Evolutionary conservation across 495 filamentous ascomycete species (phyloP), one percentile per base, ranked within the genome.

Genomic region (Chaetomium tenue): DNA sequence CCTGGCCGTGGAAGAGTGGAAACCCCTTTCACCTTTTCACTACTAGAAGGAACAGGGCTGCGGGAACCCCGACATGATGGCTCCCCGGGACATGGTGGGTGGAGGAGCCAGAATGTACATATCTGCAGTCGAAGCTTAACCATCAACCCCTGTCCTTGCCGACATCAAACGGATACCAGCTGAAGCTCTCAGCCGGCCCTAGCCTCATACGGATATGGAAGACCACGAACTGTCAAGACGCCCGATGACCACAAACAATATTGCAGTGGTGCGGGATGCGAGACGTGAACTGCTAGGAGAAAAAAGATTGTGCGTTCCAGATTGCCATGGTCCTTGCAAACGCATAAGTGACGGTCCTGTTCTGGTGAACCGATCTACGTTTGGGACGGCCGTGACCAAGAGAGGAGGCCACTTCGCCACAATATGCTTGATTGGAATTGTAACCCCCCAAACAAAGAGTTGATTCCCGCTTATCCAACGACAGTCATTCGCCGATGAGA

Each of bases 401-500:
- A 42, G 55, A 16, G 52, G 23, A n/a, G 25, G 7, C 18, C 58
- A 48, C 44, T n/a, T 47, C 42, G 58, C 58, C 56, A 58, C 56
- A 16, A 16, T 8, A 42, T 16, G 1, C 33, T 37, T 12, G 33
- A 12, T 57, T 33, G 53, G 11, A 20, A 44, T 8, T 28, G 25
- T 42, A 33, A 48, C 44, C 57, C 40, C 46, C 46, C 46, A 37
- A 54, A 62, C 48, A 46, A 54, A 44, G 47, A 52, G 28, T 0
- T 28, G 23, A 53, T 13, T 8, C 2, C 11, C 50, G 23, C 23
- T 8, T 54, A 22, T 28, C 33, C 33, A 37, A 9, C n/a, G 12
- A 44, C 51, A 51, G 12, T 23, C 23, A 11, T 50, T 53, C 22
- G 18, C 23, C 33, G 22, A 40, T 42, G 59, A 61, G 22, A 18